These are phyloP conservation scores for Chloromonas sp. DNA, from an alignment of 163 green algal species.

Conservation along the genomic window DNA sequence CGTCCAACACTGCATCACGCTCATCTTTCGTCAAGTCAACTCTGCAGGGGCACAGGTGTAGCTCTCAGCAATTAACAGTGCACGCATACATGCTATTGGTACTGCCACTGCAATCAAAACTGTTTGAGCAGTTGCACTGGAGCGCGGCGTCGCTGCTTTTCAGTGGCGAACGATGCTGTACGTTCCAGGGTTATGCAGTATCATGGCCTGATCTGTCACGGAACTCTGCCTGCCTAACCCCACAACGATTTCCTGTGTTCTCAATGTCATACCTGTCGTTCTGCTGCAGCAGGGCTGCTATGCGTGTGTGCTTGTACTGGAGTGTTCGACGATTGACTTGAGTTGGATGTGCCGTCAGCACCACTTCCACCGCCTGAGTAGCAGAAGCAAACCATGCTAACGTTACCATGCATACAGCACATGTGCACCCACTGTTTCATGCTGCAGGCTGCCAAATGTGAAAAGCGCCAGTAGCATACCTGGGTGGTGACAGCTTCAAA, in stretches of 20 bases:
- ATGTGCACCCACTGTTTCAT: too few relatives aligned
- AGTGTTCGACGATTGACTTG: conserved; percentile 84
- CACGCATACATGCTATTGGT: neutral
- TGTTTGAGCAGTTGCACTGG: too few relatives aligned
- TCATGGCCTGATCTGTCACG: too few relatives aligned
- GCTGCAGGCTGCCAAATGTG: too few relatives aligned
- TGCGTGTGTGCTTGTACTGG: conserved; percentile 84
- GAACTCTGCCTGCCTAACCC: too few relatives aligned
- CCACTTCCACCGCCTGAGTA: conserved; percentile 70
- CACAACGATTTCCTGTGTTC: neutral
- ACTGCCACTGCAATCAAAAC: neutral
- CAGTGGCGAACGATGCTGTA: too few relatives aligned
- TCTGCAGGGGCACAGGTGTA: conserved; percentile 6
- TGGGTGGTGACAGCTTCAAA: conserved; percentile 63
- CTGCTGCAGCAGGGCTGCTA: conserved; percentile 64
- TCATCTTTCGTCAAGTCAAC: conserved; percentile 53
- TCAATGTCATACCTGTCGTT: conserved; percentile 48
- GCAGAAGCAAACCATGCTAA: neutral
- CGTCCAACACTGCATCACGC: conserved; percentile 35
- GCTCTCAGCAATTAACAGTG: neutral
- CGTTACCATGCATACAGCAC: too few relatives aligned
- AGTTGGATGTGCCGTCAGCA: conserved; percentile 90
- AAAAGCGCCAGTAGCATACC: conserved; percentile 19
- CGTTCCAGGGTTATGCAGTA: too few relatives aligned
- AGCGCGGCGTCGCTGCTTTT: too few relatives aligned